These are phyloP conservation scores for Pestalotiopsis sp. DNA, from an alignment of 2,329 filamentous ascomycete species.

Conservation along the genomic window DNA sequence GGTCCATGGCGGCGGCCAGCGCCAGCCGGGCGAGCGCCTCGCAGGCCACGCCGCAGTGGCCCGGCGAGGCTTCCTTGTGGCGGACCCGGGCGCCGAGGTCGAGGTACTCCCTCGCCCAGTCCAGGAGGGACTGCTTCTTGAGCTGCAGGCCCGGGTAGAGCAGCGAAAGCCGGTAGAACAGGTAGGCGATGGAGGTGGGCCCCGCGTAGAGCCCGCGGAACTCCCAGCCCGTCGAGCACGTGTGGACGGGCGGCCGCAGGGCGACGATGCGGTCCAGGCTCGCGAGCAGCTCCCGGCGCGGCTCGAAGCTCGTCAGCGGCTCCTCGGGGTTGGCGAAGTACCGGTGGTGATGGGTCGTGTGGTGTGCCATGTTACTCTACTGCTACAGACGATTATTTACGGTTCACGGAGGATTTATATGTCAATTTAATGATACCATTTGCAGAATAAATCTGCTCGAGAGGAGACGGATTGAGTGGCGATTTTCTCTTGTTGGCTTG, in stretches of 20 bases:
- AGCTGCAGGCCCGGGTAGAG: conserved; percentile 47
- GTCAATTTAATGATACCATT: neutral
- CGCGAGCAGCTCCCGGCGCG: conserved; percentile 23
- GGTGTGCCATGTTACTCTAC: neutral
- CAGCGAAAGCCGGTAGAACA: conserved; percentile 53
- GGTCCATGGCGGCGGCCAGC: conserved; percentile 45
- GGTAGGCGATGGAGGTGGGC: conserved; percentile 58
- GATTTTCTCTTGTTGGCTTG: too few species aligned
- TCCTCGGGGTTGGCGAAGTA: conserved; percentile 23
- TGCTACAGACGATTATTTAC: too few species aligned
- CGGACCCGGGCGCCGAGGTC: conserved; percentile 36
- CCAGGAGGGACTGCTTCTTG: conserved; percentile 40
- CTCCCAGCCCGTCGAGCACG: conserved; percentile 30
- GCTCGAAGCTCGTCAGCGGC: conserved; percentile 16
- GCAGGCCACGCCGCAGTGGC: conserved; percentile 51
- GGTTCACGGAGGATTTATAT: neutral
- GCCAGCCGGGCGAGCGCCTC: conserved; percentile 52
- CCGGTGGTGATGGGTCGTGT: conserved; percentile 12
- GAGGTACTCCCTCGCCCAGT: conserved; percentile 54
- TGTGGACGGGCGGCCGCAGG: conserved; percentile 26
- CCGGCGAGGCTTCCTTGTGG: conserved; percentile 37
- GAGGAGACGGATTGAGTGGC: too few species aligned
- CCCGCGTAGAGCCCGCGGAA: conserved; percentile 55
- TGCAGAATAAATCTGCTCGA: neutral
- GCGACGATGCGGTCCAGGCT: conserved; percentile 26